Conservation (phyloP, 345 rosid species). For the Cardiospermum halicacabum region DNA sequence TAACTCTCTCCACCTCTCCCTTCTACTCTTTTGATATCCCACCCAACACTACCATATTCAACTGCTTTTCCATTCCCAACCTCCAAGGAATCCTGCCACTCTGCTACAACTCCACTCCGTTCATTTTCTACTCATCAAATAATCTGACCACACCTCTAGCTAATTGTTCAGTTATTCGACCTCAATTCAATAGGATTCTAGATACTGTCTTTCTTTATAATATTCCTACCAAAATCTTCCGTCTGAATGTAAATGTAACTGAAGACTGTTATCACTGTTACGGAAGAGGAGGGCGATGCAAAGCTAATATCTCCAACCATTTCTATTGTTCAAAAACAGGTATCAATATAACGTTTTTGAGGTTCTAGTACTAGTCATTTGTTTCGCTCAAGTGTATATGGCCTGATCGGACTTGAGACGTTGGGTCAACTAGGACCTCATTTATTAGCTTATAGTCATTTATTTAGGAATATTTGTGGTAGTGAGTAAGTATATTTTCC, state of each 20-base stretch:
- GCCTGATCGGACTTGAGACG: too few relatives aligned
- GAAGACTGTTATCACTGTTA: not conserved
- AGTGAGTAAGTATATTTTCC: too few relatives aligned
- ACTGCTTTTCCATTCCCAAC: constrained; percentile 17
- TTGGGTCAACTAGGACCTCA: not conserved
- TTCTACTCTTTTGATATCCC: constrained; percentile 12
- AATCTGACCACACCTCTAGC: not conserved
- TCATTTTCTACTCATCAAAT: not conserved
- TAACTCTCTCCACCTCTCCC: constrained; percentile 27
- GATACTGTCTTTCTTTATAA: not conserved
- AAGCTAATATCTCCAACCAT: not conserved
- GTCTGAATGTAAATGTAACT: not conserved
- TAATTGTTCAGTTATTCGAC: constrained; percentile 24
- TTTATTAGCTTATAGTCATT: not conserved
- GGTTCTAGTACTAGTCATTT: not conserved
- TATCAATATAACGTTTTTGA: not conserved
- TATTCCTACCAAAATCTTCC: constrained; percentile 16
- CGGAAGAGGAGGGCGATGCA: constrained; percentile 5
- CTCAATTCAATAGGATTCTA: constrained; percentile 11
- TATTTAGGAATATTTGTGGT: too few relatives aligned
- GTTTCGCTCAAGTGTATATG: too few relatives aligned
- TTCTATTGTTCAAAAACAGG: constrained; percentile 13
- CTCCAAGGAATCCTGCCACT: not conserved
- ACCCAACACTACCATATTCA: constrained; percentile 10
- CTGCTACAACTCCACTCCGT: constrained; percentile 9